phyloP scores from a whole-genome alignment of 257 asterid species.

The Fraxinus excelsior region DNA sequence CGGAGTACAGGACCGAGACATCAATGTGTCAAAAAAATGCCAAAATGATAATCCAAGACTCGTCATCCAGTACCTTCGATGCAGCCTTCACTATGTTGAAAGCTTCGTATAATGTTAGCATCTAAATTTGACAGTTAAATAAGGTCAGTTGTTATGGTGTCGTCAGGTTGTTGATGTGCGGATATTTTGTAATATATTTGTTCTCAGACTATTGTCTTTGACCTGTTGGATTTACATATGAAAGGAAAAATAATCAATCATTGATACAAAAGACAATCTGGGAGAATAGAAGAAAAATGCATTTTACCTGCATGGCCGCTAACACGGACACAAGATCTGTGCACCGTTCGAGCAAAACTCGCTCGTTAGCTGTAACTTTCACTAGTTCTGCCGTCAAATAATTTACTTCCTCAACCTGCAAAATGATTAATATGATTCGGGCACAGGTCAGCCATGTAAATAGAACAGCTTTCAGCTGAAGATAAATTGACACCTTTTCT shows the following conservation, averaged over 20 bases:
- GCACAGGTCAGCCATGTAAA: not conserved
- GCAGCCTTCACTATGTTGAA: conserved; percentile 41
- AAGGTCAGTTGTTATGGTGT: conserved; percentile 39
- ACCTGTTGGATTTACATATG: conserved; percentile 33
- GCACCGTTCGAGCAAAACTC: conserved; percentile 28
- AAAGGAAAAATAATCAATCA: not conserved
- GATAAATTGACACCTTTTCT: not conserved
- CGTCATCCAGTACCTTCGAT: conserved; percentile 32
- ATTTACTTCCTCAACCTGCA: conserved; percentile 30
- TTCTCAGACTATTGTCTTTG: conserved; percentile 49
- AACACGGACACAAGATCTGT: conserved; percentile 27
- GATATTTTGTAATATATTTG: conserved; percentile 51
- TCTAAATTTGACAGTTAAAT: conserved; percentile 32
- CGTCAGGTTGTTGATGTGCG: conserved; percentile 41
- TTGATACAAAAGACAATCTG: not conserved
- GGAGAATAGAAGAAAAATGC: not conserved
- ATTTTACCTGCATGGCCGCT: conserved; percentile 50
- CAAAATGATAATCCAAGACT: conserved; percentile 38
- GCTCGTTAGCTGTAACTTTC: conserved; percentile 30
- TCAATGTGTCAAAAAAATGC: conserved; percentile 39
- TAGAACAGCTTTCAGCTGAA: not conserved
- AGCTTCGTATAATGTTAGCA: conserved; percentile 51
- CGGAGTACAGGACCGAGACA: conserved; percentile 33
- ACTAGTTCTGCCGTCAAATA: conserved; percentile 27
- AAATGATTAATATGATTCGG: not conserved